A percentile compares a stretch with the other conserved stretches of the same genome.
Conservation (phyloP, 805 yeast genomes). For the Novakomyces olei region DNA sequence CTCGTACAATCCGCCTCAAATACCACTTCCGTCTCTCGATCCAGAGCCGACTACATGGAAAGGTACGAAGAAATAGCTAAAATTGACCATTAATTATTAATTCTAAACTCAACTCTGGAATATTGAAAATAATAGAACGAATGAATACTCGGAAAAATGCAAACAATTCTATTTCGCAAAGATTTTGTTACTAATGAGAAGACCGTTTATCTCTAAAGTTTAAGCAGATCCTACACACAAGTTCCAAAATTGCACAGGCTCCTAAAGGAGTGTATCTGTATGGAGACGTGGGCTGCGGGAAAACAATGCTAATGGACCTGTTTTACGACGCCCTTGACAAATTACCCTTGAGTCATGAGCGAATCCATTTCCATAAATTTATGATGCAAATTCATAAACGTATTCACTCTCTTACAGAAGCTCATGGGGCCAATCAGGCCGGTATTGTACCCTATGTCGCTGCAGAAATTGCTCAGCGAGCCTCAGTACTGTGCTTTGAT, state of each 20-base stretch:
- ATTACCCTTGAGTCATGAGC: slow-evolving; percentile 43
- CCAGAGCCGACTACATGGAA: not conserved
- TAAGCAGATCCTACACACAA: not conserved
- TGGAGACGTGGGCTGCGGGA: slow-evolving; percentile 98
- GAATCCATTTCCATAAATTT: slow-evolving; percentile 89
- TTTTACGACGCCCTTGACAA: slow-evolving; percentile 67
- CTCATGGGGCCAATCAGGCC: slow-evolving; percentile 46
- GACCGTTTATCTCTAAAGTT: not conserved
- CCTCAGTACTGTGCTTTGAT: slow-evolving; percentile 77
- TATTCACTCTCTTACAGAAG: slow-evolving; percentile 46
- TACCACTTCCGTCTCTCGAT: not conserved
- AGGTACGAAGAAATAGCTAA: not conserved
- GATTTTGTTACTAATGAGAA: not conserved
- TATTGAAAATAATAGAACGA: not conserved
- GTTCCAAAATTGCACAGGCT: slow-evolving; percentile 10
- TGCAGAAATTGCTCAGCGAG: slow-evolving; percentile 50
- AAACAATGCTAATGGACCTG: slow-evolving; percentile 93
- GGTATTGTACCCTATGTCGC: slow-evolving; percentile 75
- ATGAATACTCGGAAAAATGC: not conserved
- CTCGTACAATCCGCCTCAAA: not conserved
- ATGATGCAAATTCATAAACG: slow-evolving; percentile 87
- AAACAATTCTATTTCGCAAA: not conserved
- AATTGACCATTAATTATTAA: not conserved
- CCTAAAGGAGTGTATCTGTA: slow-evolving; percentile 78
- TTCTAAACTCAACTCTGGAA: not conserved